phyloP scores from a whole-genome alignment of 169 alveolate species.

The Neospora caninum region DNA sequence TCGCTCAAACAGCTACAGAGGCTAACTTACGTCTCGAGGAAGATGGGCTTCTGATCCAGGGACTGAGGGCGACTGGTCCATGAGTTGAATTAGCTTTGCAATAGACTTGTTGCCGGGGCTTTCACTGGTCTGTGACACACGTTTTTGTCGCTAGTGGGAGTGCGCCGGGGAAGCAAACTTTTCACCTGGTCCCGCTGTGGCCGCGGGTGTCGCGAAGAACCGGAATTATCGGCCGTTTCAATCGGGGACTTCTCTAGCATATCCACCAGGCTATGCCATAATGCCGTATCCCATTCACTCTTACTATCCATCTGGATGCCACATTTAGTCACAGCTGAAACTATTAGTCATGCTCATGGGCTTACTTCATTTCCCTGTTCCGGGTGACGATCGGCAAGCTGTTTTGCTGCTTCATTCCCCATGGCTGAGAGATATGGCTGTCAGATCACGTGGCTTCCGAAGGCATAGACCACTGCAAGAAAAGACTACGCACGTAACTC shows the following conservation, averaged over 20 bases:
- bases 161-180: no score
- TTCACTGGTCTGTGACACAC: neutral
- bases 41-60: neutral
- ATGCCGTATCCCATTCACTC: neutral
- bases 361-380: neutral
- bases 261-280: neutral
- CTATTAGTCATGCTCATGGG: neutral
- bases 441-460: neutral
- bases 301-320: neutral
- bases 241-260: neutral
- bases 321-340: neutral
- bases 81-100: neutral
- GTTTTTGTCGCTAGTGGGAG: neutral
- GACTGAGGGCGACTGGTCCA: neutral
- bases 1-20: neutral
- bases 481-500: no score
- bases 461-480: no score
- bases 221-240: neutral
- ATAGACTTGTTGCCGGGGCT: neutral
- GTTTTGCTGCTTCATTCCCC: conserved; percentile 1
- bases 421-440: neutral
- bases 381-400: neutral
- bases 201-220: neutral
- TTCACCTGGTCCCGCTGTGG: neutral
- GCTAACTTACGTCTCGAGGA: neutral